Percentiles rank a stretch among this genome's conserved stretches.
phyloP scores from a whole-genome alignment of 2,329 filamentous ascomycete genomes.

The Trichoderma gracile region DNA sequence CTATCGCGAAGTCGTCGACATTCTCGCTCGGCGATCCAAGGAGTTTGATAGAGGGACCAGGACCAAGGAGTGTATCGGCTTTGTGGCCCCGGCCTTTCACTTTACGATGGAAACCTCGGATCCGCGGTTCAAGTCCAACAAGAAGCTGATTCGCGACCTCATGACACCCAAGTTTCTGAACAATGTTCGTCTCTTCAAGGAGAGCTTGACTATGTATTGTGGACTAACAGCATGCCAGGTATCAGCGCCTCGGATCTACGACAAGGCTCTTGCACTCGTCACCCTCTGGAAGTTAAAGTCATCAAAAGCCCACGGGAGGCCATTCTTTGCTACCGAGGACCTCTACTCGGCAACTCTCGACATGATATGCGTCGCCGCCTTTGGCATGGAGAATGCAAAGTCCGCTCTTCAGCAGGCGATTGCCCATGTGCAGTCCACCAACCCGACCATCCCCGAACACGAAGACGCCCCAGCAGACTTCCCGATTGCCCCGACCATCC shows the following conservation, averaged over 20 bases:
- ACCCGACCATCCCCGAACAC: neutral
- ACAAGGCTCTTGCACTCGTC: slow-evolving; percentile 36
- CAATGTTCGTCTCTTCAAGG: slow-evolving; percentile 26
- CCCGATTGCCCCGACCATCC: slow-evolving; percentile 24
- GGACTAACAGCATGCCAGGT: slow-evolving; percentile 32
- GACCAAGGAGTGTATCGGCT: slow-evolving; percentile 32
- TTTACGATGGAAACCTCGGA: slow-evolving; percentile 39
- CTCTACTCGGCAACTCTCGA: slow-evolving; percentile 39
- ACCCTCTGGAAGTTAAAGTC: slow-evolving; percentile 40
- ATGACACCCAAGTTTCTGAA: slow-evolving; percentile 42
- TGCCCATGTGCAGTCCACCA: slow-evolving; percentile 21
- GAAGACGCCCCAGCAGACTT: slow-evolving; percentile 27
- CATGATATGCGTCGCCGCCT: slow-evolving; percentile 40
- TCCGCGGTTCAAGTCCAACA: slow-evolving; percentile 38
- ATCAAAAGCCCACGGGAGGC: slow-evolving; percentile 32
- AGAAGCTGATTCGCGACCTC: slow-evolving; percentile 40
- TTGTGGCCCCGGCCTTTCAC: slow-evolving; percentile 36
- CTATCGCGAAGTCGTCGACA: slow-evolving; percentile 39
- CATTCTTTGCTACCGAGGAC: slow-evolving; percentile 39
- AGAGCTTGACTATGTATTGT: neutral
- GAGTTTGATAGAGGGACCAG: slow-evolving; percentile 39
- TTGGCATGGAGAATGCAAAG: slow-evolving; percentile 34
- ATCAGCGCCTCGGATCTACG: slow-evolving; percentile 40
- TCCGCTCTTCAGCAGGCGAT: slow-evolving; percentile 29
- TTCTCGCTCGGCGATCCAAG: slow-evolving; percentile 35